Base-by-base conservation (phyloP, 2,329 filamentous ascomycete species). In the Colletotrichum sp. region DNA sequence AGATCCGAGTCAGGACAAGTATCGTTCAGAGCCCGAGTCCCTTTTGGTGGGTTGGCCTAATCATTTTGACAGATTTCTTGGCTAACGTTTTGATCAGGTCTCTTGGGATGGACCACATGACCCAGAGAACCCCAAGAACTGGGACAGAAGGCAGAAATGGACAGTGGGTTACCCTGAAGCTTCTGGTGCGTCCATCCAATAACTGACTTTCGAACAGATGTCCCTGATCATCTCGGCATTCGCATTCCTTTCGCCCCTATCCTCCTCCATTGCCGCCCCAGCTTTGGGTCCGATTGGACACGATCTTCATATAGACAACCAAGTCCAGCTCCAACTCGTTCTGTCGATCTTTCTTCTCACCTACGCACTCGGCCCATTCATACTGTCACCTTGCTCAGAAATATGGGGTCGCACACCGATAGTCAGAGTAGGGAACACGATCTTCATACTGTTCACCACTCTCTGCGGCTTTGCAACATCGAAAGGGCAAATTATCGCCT, bases 171-270 rank as follows among this genome's bases (percentile, higher is more conserved):
- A 58, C 9, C 43, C 6, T 7, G 12, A 18, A 9, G 7, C 18
- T 36, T 21, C 15, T 18, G 21, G 2, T n/a, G n/a, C 24, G 7
- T 48, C 10, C 8, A 18, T 48, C 4, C 24, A 26, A 30, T 28
- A 10, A 6, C 30, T 60, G 15, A 69, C 18, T 32, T 21, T 8
- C 12, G 24, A 26, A 10, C 9, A 75, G 69, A 75, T n/a, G 83
- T 86, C 32, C 85, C 84, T 88, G 38, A 85, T 87, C 9, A 85
- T 90, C 34, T 89, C 88, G 1, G 82, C 82, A 21, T 90, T 89
- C 77, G 89, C 88, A 2, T 88, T 90, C 74, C 87, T 90, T 61
- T 89, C 88, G 0, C 88, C 89, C 0, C 85, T 90, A 2, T 87
- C 87, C 3, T 89, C 87, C 4, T 87, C 87, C 4, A 90, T 90